These are phyloP conservation scores for Agroathelia rolfsii DNA, from an alignment of 1,284 basidiomycete genomes.

Conservation along the genomic window DNA sequence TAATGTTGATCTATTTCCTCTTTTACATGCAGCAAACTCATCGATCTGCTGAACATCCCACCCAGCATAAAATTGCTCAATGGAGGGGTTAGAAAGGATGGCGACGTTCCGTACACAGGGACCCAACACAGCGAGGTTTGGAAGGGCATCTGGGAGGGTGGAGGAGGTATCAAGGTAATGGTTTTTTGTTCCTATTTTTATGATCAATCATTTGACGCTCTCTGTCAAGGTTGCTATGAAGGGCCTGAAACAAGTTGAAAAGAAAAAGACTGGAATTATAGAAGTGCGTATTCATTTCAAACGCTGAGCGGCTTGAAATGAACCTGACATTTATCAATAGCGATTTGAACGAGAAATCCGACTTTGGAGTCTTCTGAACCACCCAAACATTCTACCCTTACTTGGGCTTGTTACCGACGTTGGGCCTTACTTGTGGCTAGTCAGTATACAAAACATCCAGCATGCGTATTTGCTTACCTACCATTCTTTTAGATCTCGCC, in stretches of 20 bases:
- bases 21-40: too few relatives aligned
- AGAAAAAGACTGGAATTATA: constrained; percentile 1
- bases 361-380: constrained; percentile 38
- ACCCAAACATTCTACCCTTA: constrained; percentile 39
- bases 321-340: constrained; percentile 19
- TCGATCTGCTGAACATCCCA: constrained; percentile 38
- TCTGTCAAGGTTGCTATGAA: constrained; percentile 42
- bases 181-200: constrained; percentile 1
- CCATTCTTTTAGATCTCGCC: constrained; percentile 37
- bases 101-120: constrained; percentile 30
- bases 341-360: constrained; percentile 43
- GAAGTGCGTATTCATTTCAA: constrained; percentile 10
- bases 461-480: constrained; percentile 1
- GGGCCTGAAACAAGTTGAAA: constrained; percentile 30
- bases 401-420: constrained; percentile 45
- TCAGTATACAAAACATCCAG: constrained; percentile 11
- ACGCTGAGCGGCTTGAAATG: constrained; percentile 1
- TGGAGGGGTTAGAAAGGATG: constrained; percentile 33
- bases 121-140: constrained; percentile 44
- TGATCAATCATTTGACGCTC: constrained; percentile 2
- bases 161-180: constrained; percentile 31
- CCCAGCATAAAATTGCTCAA: constrained; percentile 39
- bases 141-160: constrained; percentile 39
- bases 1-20: too few relatives aligned
- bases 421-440: constrained; percentile 38